A percentile compares a stretch with the other conserved stretches of the same genome.
phyloP scores from a whole-genome alignment of 257 asterid genomes.

The Solanum paucissectum region DNA sequence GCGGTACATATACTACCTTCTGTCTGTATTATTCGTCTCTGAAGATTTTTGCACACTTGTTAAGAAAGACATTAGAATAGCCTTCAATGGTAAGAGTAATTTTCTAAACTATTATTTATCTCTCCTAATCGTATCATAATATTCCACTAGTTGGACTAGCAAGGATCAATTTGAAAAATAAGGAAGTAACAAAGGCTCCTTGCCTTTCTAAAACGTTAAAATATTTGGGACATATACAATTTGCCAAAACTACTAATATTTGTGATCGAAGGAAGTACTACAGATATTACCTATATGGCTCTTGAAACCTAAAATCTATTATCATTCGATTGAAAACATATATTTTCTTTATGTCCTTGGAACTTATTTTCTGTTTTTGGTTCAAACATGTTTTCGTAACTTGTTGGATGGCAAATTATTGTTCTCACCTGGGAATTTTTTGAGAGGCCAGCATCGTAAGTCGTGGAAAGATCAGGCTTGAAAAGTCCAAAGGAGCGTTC shows the following conservation, averaged over 20 bases:
- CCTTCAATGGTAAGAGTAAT: neutral
- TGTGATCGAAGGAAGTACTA: neutral
- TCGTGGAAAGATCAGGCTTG: conserved; percentile 53
- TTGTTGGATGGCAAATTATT: neutral
- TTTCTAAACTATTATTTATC: neutral
- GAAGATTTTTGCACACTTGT: neutral
- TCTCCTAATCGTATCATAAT: neutral
- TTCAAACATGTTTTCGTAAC: neutral
- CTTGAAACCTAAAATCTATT: neutral
- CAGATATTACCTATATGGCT: neutral
- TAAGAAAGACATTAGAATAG: neutral
- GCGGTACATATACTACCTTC: neutral
- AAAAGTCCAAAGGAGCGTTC: conserved; percentile 82
- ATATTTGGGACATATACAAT: neutral
- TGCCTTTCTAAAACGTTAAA: neutral
- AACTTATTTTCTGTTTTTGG: neutral
- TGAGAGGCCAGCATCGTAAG: conserved; percentile 59
- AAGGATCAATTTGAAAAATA: neutral
- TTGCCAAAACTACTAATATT: neutral
- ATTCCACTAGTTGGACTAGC: neutral
- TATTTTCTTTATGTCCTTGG: neutral
- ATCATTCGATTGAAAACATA: neutral
- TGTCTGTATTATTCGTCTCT: neutral
- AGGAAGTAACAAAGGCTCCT: neutral
- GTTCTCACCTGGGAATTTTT: conserved; percentile 43